Evolutionary conservation across 768 basidiomycete genomes (phyloP).

Genomic region (Gautieria morchelliformis): DNA sequence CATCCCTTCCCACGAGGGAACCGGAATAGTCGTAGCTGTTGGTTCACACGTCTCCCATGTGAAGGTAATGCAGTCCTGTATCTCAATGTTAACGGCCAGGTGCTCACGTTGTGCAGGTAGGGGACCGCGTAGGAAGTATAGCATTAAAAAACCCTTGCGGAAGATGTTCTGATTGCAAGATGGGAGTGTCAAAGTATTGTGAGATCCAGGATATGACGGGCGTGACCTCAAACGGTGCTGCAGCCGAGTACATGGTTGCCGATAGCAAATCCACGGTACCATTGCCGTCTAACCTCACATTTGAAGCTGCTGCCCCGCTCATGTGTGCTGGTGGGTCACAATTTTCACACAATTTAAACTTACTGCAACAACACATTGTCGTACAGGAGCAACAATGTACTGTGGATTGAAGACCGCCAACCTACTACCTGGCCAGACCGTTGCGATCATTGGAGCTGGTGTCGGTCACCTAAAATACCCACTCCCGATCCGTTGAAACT

Average conservation of each 20-base stretch:
- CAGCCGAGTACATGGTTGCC: constrained; percentile 2
- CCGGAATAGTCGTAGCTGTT: constrained; percentile 1
- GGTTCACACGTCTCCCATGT: neutral
- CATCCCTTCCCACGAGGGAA: constrained; percentile 4
- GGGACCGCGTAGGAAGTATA: constrained; percentile 1
- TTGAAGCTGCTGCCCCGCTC: constrained; percentile 3
- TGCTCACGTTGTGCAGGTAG: neutral
- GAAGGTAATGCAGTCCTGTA: neutral
- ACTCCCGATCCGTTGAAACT: neutral
- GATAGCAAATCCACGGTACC: neutral
- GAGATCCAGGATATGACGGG: neutral
- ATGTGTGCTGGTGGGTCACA: constrained; percentile 3
- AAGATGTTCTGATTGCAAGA: constrained; percentile 2
- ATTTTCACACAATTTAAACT: too few species aligned
- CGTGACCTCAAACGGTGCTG: neutral
- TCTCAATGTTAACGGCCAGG: neutral
- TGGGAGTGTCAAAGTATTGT: neutral
- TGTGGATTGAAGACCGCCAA: neutral
- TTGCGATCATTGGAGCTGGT: constrained; percentile 5
- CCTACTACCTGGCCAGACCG: neutral
- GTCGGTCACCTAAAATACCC: neutral
- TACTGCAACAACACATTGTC: too few species aligned
- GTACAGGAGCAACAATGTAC: constrained; percentile 1
- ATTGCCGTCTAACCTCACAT: neutral
- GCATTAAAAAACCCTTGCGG: constrained; percentile 2